Base-by-base conservation (phyloP, 768 basidiomycete species). In the Lactifluus echinatus region DNA sequence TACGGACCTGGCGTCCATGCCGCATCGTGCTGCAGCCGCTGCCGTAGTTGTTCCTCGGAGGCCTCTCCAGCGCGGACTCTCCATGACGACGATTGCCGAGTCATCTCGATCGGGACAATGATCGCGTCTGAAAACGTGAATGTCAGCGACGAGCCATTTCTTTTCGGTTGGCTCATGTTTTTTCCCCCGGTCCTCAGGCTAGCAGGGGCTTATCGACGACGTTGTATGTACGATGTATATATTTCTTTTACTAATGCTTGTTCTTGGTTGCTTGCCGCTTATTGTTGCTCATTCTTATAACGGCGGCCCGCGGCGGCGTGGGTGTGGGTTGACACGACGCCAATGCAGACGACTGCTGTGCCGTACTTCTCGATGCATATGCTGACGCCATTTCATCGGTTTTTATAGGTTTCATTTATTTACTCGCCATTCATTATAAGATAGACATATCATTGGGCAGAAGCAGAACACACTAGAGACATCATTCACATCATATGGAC, bases 1-100 rank as follows among this genome's bases (percentile, higher is more conserved):
- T 42, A 33, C 64, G 31, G 64, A 66, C 31, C 33, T 66, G 5
- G 61, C 56, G 15, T 54, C 57, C 33, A 50, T 66, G 31, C n/a
- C 40, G 15, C 34, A n/a, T 11, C 43, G 29, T 21, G 31, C 28
- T 10, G 8, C 23, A 2, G 44, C n/a, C 8, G 28, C n/a, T 21
- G 19, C 47, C 7, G 4, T 31, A n/a, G 2, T 31, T 33, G 3
- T 19, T 21, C 0, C 40, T 14, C 19, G 21, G 8, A 47, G 15
- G 19, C 4, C 28, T 19, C n/a, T 48, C 31, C 19, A 14, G 19
- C 29, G 15, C 6, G 23, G 43, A n/a, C 33, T n/a, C 33, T 21
- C 36, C 2, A 10, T 31, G 44, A 7, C 17, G 33, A 10, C 23
- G 31, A 31, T 10, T 5, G 31, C 31, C 23, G 48, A 21, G 26